Evolutionary conservation across 2,329 filamentous ascomycete species (phyloP).

Genomic region (Aspergillus fischeri): DNA sequence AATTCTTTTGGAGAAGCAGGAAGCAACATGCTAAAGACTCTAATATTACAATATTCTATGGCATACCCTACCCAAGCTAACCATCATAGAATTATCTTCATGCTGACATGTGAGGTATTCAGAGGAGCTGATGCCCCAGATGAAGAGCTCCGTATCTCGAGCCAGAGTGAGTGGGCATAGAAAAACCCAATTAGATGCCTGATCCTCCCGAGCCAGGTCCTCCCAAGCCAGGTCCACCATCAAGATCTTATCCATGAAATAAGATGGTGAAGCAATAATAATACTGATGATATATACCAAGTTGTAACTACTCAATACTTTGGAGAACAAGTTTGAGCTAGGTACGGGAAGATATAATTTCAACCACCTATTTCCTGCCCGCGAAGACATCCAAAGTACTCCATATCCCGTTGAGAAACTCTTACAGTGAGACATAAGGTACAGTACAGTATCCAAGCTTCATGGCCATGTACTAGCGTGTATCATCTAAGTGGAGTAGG

Average conservation of each 20-base stretch:
- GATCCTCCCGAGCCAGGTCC: too few species aligned
- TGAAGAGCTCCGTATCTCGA: neutral
- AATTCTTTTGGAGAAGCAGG: neutral
- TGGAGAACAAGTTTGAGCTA: neutral
- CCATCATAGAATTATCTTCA: too few species aligned
- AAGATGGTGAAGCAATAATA: too few species aligned
- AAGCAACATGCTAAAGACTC: neutral
- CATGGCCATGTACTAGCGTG: constrained; percentile 2
- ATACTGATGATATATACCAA: too few species aligned
- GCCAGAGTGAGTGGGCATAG: neutral
- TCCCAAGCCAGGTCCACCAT: too few species aligned
- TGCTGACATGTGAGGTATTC: too few species aligned
- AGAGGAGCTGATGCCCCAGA: neutral
- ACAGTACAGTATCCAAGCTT: constrained; percentile 18
- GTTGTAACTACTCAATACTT: neutral
- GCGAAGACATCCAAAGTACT: neutral
- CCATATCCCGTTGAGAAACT: neutral
- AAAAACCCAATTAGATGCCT: too few species aligned
- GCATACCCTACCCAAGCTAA: too few species aligned
- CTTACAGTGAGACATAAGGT: neutral
- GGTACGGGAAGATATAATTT: neutral
- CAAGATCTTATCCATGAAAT: too few species aligned
- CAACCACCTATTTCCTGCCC: too few species aligned
- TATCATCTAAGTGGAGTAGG: constrained; percentile 11
- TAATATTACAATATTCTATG: too few species aligned